Evolutionary conservation across 108 stramenopile species (phyloP).

Genomic region (Skeletonema marinoi): DNA sequence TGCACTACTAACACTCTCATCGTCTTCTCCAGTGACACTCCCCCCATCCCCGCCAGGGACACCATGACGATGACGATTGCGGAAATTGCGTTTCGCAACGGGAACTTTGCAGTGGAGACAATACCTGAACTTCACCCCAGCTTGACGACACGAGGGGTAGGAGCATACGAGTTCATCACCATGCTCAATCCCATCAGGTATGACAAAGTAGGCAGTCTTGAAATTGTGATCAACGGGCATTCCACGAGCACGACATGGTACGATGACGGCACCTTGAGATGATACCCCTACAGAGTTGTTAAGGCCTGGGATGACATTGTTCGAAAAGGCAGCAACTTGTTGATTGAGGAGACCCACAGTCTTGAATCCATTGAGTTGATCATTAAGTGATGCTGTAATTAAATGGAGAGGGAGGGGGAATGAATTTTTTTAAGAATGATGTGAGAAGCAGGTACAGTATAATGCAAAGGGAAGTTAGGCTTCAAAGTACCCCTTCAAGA

Average conservation of each 20-base stretch:
- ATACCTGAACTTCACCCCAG: constrained; percentile 83
- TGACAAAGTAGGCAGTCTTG: constrained; percentile 86
- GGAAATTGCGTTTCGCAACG: constrained; percentile 81
- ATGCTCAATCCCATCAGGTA: constrained; percentile 81
- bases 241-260: constrained; percentile 57
- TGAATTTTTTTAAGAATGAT: neutral
- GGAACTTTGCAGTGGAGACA: constrained; percentile 76
- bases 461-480: neutral
- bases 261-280: constrained; percentile 32
- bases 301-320: neutral
- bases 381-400: neutral
- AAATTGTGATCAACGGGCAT: constrained; percentile 58
- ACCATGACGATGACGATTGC: constrained; percentile 73
- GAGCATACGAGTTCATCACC: constrained; percentile 87
- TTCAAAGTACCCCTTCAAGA: neutral
- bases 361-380: neutral
- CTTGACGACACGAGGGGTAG: constrained; percentile 77
- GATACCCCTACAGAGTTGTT: neutral
- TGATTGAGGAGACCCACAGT: neutral
- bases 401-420: neutral
- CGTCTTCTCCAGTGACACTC: constrained; percentile 11
- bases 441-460: neutral
- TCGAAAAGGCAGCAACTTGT: neutral
- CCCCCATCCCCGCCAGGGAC: constrained; percentile 27
- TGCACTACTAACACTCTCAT: neutral